These are phyloP conservation scores for Diddensiella santjacobensis DNA, from an alignment of 805 yeast genomes.

Conservation along the genomic window DNA sequence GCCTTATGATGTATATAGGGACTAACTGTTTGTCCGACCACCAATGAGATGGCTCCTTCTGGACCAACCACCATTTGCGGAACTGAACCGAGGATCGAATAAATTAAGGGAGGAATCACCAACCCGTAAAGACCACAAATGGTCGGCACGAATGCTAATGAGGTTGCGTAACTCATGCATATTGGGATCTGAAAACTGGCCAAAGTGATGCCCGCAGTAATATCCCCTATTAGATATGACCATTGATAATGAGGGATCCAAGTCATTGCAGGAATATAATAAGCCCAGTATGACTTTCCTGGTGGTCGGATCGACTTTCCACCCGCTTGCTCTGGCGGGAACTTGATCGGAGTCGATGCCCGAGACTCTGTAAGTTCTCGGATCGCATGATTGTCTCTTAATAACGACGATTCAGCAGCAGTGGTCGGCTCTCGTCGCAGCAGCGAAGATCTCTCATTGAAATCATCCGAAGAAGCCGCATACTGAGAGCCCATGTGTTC, in stretches of 20 bases:
- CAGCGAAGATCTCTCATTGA: not conserved
- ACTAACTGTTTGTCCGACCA: slow-evolving; percentile 75
- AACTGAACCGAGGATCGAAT: slow-evolving; percentile 75
- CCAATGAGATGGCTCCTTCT: slow-evolving; percentile 80
- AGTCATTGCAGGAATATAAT: slow-evolving; percentile 53
- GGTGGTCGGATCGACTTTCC: slow-evolving; percentile 11
- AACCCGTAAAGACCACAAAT: slow-evolving; percentile 73
- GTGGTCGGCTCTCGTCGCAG: not conserved
- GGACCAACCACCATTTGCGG: slow-evolving; percentile 92
- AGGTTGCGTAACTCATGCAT: slow-evolving; percentile 76
- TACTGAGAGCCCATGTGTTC: not conserved
- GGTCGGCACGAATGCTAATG: slow-evolving; percentile 81
- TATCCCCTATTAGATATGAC: slow-evolving; percentile 50
- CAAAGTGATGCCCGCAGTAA: slow-evolving; percentile 78
- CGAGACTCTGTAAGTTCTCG: not conserved
- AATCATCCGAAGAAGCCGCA: not conserved
- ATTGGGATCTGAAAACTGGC: slow-evolving; percentile 92
- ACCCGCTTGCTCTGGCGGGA: slow-evolving; percentile 1
- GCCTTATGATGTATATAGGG: slow-evolving; percentile 36
- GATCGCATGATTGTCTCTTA: not conserved
- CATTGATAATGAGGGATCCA: slow-evolving; percentile 48
- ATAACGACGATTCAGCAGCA: not conserved
- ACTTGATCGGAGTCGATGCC: not conserved
- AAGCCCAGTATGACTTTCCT: slow-evolving; percentile 37
- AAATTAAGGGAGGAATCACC: slow-evolving; percentile 73